Percentiles rank a stretch among this genome's conserved stretches.
Evolutionary conservation across 192 early-diverging fungal genomes (phyloP).

Genomic region (Haplosporangium gracile): DNA sequence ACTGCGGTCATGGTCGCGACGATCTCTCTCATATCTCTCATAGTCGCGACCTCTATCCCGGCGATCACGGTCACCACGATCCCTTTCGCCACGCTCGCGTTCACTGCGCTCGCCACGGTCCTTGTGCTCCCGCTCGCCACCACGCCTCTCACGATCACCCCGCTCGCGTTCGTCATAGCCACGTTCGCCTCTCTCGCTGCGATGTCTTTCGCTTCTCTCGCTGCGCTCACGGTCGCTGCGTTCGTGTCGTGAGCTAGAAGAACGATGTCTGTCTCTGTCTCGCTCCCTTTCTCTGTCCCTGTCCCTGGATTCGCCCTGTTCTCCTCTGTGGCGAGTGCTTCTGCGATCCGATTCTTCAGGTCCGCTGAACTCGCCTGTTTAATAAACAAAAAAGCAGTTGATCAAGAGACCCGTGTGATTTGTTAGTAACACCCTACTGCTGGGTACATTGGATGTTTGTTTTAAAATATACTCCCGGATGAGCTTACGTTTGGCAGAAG

Average conservation of each 20-base stretch:
- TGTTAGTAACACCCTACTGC: neutral
- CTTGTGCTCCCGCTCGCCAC: constrained; percentile 49
- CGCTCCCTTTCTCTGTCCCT: constrained; percentile 66
- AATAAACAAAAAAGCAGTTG: neutral
- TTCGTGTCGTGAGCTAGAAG: constrained; percentile 60
- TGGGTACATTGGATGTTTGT: neutral
- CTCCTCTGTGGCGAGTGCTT: constrained; percentile 53
- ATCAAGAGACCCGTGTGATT: neutral
- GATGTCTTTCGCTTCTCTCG: constrained; percentile 23
- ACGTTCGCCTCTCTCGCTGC: constrained; percentile 49
- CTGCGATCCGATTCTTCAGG: constrained; percentile 48
- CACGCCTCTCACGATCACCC: constrained; percentile 58
- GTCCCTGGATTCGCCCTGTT: constrained; percentile 55
- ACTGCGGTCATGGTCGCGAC: constrained; percentile 63
- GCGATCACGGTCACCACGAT: constrained; percentile 54
- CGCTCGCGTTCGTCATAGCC: constrained; percentile 26
- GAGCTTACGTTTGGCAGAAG: constrained; percentile 33
- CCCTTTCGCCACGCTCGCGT: constrained; percentile 55
- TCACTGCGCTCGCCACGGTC: constrained; percentile 56
- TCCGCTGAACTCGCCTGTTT: constrained; percentile 37
- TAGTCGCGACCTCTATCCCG: constrained; percentile 55
- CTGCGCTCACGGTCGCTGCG: constrained; percentile 54
- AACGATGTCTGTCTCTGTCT: constrained; percentile 55
- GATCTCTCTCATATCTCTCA: constrained; percentile 55
- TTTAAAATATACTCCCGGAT: neutral